Evolutionary conservation across 495 filamentous ascomycete genomes (phyloP).

Genomic region (Aspergillus nanangensis): DNA sequence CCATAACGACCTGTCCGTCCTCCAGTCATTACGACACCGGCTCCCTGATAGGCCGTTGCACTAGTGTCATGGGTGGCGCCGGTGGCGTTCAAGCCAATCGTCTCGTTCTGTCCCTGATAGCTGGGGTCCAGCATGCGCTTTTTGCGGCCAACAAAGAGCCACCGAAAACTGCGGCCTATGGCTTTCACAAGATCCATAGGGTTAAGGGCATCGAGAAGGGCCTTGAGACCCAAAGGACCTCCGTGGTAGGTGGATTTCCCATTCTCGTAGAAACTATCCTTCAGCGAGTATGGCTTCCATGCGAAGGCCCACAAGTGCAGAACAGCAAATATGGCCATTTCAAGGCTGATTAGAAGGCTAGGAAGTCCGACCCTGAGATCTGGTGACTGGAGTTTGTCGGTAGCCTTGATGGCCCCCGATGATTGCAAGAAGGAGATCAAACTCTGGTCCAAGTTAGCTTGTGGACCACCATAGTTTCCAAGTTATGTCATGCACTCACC

Average conservation of each 20-base stretch:
- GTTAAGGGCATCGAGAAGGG: constrained; percentile 71
- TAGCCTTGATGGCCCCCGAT: constrained; percentile 55
- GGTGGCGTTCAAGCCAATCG: constrained; percentile 28
- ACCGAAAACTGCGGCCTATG: constrained; percentile 69
- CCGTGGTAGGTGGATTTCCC: constrained; percentile 53
- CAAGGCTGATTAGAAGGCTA: constrained; percentile 71
- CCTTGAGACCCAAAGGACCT: constrained; percentile 57
- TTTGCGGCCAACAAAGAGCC: constrained; percentile 72
- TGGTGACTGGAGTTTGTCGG: constrained; percentile 55
- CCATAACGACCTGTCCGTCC: constrained; percentile 6
- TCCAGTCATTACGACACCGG: constrained; percentile 15
- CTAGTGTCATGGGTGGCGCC: constrained; percentile 8
- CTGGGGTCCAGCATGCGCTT: constrained; percentile 46
- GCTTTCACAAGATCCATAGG: constrained; percentile 81
- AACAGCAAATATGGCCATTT: constrained; percentile 80
- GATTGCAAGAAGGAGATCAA: constrained; percentile 68
- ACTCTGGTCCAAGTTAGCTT: constrained; percentile 32
- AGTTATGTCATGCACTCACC: constrained; percentile 23
- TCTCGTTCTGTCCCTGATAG: constrained; percentile 35
- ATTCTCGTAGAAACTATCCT: constrained; percentile 38
- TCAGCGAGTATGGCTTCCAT: constrained; percentile 59
- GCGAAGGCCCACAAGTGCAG: constrained; percentile 83
- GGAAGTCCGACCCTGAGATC: constrained; percentile 83
- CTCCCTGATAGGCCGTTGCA: constrained; percentile 32
- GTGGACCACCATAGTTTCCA: background rate